A percentile compares a stretch with the other conserved stretches of the same genome.
Evolutionary conservation across 441 rosid species (phyloP).

Genomic region (Heliophila coronopifolia): DNA sequence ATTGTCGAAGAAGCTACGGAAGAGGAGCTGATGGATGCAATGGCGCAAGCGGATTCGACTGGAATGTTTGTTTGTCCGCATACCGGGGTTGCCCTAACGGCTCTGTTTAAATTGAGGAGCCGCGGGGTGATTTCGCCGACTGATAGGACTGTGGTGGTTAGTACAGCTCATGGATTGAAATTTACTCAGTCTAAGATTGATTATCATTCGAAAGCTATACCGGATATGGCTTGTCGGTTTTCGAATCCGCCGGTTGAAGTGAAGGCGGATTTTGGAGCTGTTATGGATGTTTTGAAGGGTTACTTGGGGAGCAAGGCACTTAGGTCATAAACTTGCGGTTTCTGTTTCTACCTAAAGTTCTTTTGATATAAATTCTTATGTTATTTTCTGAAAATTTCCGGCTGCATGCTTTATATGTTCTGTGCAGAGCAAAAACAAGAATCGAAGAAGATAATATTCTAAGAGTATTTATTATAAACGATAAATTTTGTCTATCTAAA

Average conservation of each 20-base stretch:
- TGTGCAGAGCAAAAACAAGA: too few species aligned
- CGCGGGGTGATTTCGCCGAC: slow-evolving; percentile 48
- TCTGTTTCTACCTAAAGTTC: too few species aligned
- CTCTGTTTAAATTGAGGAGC: slow-evolving; percentile 50
- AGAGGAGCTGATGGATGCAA: slow-evolving; percentile 68
- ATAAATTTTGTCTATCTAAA: too few species aligned
- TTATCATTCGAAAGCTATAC: slow-evolving; percentile 52
- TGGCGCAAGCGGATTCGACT: slow-evolving; percentile 63
- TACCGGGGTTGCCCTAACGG: slow-evolving; percentile 66
- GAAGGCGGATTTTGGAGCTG: slow-evolving; percentile 57
- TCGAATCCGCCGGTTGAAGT: slow-evolving; percentile 56
- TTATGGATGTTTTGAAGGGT: slow-evolving; percentile 56
- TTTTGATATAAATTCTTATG: too few species aligned
- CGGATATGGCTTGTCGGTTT: slow-evolving; percentile 53
- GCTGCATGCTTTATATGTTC: too few species aligned
- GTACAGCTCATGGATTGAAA: slow-evolving; percentile 72
- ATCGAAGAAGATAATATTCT: too few species aligned
- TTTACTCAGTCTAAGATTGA: slow-evolving; percentile 60
- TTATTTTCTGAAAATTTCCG: too few species aligned
- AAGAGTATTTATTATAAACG: too few species aligned
- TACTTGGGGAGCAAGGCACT: slow-evolving; percentile 36
- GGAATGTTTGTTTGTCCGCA: slow-evolving; percentile 76
- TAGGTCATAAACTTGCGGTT: slow-evolving; percentile 35
- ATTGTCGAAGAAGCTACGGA: slow-evolving; percentile 70
- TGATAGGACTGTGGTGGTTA: slow-evolving; percentile 57